phyloP scores from a whole-genome alignment of 148 eudicot species.

The Pharnaceum exiguum region DNA sequence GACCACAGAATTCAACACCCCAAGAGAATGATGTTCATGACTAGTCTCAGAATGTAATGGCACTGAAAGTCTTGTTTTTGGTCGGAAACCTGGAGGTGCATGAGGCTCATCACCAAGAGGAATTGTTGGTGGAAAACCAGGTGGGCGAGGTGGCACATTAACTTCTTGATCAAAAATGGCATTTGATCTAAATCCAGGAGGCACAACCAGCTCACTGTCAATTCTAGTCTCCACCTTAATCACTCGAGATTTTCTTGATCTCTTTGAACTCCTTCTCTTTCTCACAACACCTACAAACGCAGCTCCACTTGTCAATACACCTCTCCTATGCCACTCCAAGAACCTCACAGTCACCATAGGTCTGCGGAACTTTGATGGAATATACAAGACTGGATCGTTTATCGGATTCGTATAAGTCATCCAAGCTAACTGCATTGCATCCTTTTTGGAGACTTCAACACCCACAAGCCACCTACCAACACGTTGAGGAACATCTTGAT shows the following conservation, averaged over 20 bases:
- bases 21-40: neutral
- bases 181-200: neutral
- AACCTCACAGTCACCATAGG: conserved; percentile 25
- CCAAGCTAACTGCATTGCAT: conserved; percentile 24
- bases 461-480: conserved; percentile 8
- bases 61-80: neutral
- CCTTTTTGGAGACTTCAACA: conserved; percentile 13
- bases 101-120: neutral
- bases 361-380: conserved; percentile 12
- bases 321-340: conserved; percentile 27
- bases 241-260: neutral
- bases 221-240: neutral
- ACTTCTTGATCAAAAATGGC: neutral
- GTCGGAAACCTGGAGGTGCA: conserved; percentile 8
- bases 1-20: neutral
- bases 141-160: conserved; percentile 5
- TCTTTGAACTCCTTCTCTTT: conserved; percentile 6
- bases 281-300: conserved; percentile 6
- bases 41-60: neutral
- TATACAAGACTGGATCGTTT: conserved; percentile 13
- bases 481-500: conserved; percentile 42
- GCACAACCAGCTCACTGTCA: conserved; percentile 11
- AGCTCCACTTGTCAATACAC: conserved; percentile 3
- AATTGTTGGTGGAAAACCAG: conserved; percentile 5
- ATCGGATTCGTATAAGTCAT: conserved; percentile 4